Base-by-base conservation (phyloP, 345 rosid genomes). In the Eucalyptus pumila region DNA sequence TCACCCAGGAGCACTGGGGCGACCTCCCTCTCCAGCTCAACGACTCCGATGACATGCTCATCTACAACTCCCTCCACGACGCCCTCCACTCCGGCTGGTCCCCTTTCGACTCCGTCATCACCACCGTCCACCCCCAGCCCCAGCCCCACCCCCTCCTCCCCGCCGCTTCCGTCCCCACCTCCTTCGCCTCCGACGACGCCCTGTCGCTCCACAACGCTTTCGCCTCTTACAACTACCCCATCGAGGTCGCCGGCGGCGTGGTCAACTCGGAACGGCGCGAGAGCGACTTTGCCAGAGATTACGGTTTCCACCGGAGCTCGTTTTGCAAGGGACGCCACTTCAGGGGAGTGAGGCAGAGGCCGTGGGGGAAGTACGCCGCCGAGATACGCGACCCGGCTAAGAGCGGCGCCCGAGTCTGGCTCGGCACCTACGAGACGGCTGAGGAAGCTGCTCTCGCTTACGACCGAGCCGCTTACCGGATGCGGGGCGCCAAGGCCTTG, bases 301-400 rank as follows among this genome's bases (percentile, higher is more conserved):
- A 47, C 69, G 13, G 88, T 32, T 26, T 60, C 37, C 42, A 32
- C 14, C 58, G 87, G 48, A 89, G 86, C 52, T 80, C 67, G 48
- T 87, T 42, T 11, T 50, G 72, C 10, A 89, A 85, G 51, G 95
- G 94, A 88, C 94, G 93, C 87, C 98, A 94, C 86, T 96, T 91
- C 90, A 90, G 96, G 86, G 98, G 98, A 52, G 98, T 96, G 86
- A 92, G 98, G 93, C 94, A 91, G 89, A 88, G 98, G 90, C 98
- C 96, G 15, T 96, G 98, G 98, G 98, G 96, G n/a, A 95, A 95
- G 89, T 96, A 92, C 54, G 96, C 98, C 27, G 98, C 96, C 14
- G 98, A 96, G 95, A 96, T 96, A 60, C 91, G 98, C 19, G 96
- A 96, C 89, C 95, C 95, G 48, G 94, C 95, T 10, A 96, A 92